Evolutionary conservation across 1,139 yeast species (phyloP), one percentile per base, ranked within the genome.

Genomic region (Diutina neorugosa): DNA sequence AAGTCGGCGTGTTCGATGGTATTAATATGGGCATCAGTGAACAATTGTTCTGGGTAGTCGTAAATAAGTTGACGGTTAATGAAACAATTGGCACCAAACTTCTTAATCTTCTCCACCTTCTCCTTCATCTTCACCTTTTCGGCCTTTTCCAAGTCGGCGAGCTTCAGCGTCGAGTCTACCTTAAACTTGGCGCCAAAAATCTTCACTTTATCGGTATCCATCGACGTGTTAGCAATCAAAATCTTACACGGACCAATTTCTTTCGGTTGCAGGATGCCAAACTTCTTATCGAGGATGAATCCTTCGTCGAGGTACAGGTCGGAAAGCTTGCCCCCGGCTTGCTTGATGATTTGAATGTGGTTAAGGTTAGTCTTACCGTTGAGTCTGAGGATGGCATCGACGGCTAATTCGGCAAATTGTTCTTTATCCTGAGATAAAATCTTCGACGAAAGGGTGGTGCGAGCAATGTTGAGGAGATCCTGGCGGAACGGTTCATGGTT

Each of bases 1-100:
- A 94, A 94, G 69, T 94, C 99, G 20, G 98, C 98, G 65, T 94
- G 98, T 71, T 93, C 98, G 59, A 93, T 89, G 40, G 97, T 84
- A 69, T 89, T 91, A 63, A 93, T 86, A 55, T 84, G 82, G 49
- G 89, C 70, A 63, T 93, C 98, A 6, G 96, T 80, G 65, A 93
- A 88, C 60, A 93, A 76, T 69, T 89, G 97, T 70, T 93, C 98
- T 34, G 99, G 98, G 78, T 93, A 94, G 71, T 93, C 97, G 71
- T 93, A 94, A 63, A 93, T 93, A 63, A 94, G 80, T 69, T 93
- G 98, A 65, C 98, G 82, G 72, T 93, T 93, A 61, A 93, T 91
- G 68, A 93, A 93, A 62, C 93, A 85, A 68, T 88, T 88, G 65
- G 89, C 84, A 56, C 93, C 89, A 57, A 81, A 81, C 63, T 86